Evolutionary conservation across 768 basidiomycete genomes (phyloP).

Genomic region (Boletus sp.): DNA sequence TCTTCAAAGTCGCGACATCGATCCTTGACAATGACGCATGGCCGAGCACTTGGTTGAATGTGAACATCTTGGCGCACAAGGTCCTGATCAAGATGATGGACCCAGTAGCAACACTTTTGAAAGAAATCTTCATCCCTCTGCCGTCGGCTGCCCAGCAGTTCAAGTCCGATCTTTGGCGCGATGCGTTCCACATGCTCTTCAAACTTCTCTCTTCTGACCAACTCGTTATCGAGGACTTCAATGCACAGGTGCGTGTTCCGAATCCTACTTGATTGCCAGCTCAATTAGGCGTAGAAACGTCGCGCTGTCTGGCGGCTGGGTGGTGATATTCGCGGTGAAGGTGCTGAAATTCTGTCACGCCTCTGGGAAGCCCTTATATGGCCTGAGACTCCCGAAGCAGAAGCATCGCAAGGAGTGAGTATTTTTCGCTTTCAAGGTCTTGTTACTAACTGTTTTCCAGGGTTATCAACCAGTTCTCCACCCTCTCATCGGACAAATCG

Average conservation of each 20-base stretch:
- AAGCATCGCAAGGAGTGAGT: conserved; percentile 64
- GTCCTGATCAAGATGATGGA: conserved; percentile 88
- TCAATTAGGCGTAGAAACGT: conserved; percentile 60
- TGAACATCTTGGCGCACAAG: conserved; percentile 84
- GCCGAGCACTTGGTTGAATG: conserved; percentile 87
- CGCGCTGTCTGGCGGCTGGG: conserved; percentile 95
- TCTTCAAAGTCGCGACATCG: conserved; percentile 78
- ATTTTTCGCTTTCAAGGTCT: not conserved
- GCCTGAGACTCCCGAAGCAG: conserved; percentile 53
- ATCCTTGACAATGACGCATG: conserved; percentile 87
- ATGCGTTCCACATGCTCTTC: conserved; percentile 77
- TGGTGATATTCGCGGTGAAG: conserved; percentile 92
- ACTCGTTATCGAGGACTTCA: conserved; percentile 91
- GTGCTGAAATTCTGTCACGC: conserved; percentile 70
- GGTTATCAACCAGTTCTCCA: conserved; percentile 84
- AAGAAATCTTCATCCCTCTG: conserved; percentile 75
- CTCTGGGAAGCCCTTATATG: conserved; percentile 87
- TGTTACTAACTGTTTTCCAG: conserved; percentile 33
- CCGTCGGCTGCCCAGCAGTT: conserved; percentile 63
- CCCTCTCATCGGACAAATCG: conserved; percentile 82
- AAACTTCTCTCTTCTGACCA: conserved; percentile 87
- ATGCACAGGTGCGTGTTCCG: conserved; percentile 65
- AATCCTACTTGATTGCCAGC: not conserved
- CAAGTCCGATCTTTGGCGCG: conserved; percentile 75
- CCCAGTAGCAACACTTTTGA: conserved; percentile 71